phyloP scores from a whole-genome alignment of 306 rosid genomes.

The Sicyos edulis region DNA sequence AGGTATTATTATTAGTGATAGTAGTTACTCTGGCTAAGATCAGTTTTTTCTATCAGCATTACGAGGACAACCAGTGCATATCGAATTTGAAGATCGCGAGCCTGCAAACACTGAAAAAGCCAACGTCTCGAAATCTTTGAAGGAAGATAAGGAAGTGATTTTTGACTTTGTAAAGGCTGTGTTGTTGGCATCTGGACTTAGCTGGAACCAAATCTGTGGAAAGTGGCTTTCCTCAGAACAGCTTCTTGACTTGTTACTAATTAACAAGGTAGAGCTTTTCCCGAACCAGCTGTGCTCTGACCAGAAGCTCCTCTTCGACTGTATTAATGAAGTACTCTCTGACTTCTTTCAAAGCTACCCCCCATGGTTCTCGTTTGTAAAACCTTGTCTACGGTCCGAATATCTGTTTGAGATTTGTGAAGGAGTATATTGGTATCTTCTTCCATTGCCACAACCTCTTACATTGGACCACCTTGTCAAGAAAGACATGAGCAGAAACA shows the following conservation, averaged over 20 bases:
- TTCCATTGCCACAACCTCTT: slow-evolving; percentile 54
- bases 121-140: too few species aligned
- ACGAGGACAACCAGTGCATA: slow-evolving; percentile 40
- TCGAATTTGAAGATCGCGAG: slow-evolving; percentile 62
- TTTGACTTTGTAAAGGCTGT: slow-evolving; percentile 52
- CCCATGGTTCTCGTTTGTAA: slow-evolving; percentile 48
- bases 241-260: slow-evolving; percentile 54
- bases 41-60: slow-evolving; percentile 36
- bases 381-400: slow-evolving; percentile 36
- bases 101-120: slow-evolving; percentile 31
- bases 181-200: slow-evolving; percentile 58
- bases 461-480: slow-evolving; percentile 73
- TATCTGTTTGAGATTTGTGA: slow-evolving; percentile 43
- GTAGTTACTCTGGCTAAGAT: neutral
- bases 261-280: slow-evolving; percentile 43
- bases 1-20: neutral
- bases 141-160: slow-evolving; percentile 45
- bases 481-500: slow-evolving; percentile 65
- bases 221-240: slow-evolving; percentile 66
- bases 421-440: slow-evolving; percentile 72
- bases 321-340: slow-evolving; percentile 59
- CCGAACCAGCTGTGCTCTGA: slow-evolving; percentile 54
- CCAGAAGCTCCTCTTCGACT: slow-evolving; percentile 58
- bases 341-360: slow-evolving; percentile 53
- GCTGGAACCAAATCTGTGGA: slow-evolving; percentile 48